Percentiles rank a stretch among this genome's conserved stretches.
phyloP scores from a whole-genome alignment of 2,329 filamentous ascomycete genomes.

The Paecilomyces variotii region DNA sequence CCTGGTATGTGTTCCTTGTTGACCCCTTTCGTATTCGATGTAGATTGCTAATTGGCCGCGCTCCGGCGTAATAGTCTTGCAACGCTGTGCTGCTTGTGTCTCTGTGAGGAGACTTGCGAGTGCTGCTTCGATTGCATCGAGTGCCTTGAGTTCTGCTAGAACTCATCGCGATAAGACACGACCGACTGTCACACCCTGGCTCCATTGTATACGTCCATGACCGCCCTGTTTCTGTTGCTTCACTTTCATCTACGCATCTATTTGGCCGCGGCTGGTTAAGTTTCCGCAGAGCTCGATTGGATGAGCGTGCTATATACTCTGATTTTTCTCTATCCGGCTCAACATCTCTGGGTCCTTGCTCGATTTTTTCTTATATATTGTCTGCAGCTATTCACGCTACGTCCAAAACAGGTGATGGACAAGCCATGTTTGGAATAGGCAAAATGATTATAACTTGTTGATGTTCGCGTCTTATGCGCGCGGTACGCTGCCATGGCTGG shows the following conservation, averaged over 20 bases:
- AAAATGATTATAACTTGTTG: background rate
- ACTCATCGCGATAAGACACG: background rate
- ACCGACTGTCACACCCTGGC: background rate
- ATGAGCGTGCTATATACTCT: background rate
- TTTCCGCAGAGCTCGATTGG: background rate
- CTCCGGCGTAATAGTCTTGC: constrained; percentile 36
- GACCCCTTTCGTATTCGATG: background rate
- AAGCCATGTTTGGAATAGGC: background rate
- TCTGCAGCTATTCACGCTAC: background rate
- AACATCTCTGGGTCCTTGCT: background rate
- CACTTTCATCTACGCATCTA: background rate
- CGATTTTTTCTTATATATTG: background rate
- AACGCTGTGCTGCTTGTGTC: constrained; percentile 55
- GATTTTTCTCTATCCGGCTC: background rate
- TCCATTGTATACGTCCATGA: background rate
- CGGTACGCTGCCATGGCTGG: background rate
- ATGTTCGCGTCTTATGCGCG: background rate
- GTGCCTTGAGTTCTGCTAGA: constrained; percentile 37
- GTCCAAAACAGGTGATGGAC: background rate
- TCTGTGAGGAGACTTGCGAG: constrained; percentile 57
- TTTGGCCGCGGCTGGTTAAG: background rate
- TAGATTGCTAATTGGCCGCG: constrained; percentile 6
- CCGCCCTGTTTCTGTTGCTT: background rate
- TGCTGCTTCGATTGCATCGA: constrained; percentile 57
- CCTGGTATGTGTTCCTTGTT: constrained; percentile 35